A percentile compares a stretch with the other conserved stretches of the same genome.
These are phyloP conservation scores for Aureobasidium sp. DNA, from an alignment of 2,329 filamentous ascomycete species.

Conservation along the genomic window DNA sequence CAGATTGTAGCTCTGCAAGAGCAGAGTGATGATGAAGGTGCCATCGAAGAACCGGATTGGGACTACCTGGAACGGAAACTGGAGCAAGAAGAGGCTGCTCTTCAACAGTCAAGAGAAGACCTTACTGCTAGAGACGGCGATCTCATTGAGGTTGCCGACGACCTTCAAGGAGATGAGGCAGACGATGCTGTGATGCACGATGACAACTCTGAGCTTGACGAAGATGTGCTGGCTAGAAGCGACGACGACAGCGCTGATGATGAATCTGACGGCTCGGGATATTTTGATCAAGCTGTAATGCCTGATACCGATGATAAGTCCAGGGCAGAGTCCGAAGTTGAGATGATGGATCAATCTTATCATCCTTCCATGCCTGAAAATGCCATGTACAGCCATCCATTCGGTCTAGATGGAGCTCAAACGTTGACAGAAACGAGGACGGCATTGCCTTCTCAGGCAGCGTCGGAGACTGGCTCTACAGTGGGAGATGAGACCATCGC, in stretches of 20 bases:
- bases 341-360: not conserved
- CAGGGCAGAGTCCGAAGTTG: not conserved
- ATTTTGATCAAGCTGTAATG: not conserved
- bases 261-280: not conserved
- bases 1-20: slow-evolving; percentile 7
- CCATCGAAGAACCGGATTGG: slow-evolving; percentile 11
- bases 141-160: not conserved
- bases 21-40: slow-evolving; percentile 14
- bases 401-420: not conserved
- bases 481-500: slow-evolving; percentile 5
- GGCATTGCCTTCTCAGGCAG: not conserved
- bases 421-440: not conserved
- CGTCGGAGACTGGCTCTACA: not conserved
- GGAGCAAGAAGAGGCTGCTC: slow-evolving; percentile 1
- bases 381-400: slow-evolving; percentile 9
- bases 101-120: slow-evolving; percentile 6
- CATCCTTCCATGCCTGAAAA: slow-evolving; percentile 2
- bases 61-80: not conserved
- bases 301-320: not conserved
- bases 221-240: not conserved
- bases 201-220: not conserved
- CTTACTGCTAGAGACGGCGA: not conserved
- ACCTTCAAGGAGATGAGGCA: not conserved
- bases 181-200: slow-evolving; percentile 6
- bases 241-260: slow-evolving; percentile 6